These are phyloP conservation scores for Colletotrichum cuscutae DNA, from an alignment of 2,329 filamentous ascomycete genomes.

Conservation along the genomic window DNA sequence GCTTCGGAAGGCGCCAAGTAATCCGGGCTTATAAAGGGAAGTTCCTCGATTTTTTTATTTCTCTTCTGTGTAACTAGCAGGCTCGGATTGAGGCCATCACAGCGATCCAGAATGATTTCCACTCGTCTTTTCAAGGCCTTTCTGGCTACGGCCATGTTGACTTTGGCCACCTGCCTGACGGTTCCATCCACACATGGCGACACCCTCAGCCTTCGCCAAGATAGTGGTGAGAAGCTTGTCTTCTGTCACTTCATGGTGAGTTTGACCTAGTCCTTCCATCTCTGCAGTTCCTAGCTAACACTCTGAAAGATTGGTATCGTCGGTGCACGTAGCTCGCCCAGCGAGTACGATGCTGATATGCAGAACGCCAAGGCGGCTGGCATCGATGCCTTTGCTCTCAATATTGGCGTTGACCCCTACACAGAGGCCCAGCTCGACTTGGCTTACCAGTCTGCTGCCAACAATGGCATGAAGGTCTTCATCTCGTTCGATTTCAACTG, in stretches of 20 bases:
- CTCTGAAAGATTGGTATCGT: background rate
- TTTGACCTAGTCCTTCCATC: background rate
- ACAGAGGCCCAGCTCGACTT: slow-evolving; percentile 57
- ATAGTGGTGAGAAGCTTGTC: background rate
- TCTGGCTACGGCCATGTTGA: background rate
- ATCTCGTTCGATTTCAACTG: slow-evolving; percentile 52
- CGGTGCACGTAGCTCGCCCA: background rate
- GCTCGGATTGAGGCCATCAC: too few relatives aligned
- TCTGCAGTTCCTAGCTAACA: background rate
- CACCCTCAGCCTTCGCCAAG: background rate
- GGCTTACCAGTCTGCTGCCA: slow-evolving; percentile 60
- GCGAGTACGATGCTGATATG: background rate
- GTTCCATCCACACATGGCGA: background rate
- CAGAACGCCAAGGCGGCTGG: background rate
- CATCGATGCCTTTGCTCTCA: slow-evolving; percentile 61
- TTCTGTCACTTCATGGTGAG: background rate
- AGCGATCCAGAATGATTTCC: background rate
- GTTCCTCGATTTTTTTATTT: background rate
- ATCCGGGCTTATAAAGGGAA: background rate
- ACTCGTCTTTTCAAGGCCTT: background rate
- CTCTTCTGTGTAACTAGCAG: background rate
- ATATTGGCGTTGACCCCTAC: slow-evolving; percentile 57
- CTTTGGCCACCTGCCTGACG: background rate
- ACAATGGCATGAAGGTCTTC: slow-evolving; percentile 62
- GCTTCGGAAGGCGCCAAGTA: background rate